Conservation (phyloP, 768 basidiomycete genomes). For the Sarcodon aspratus region DNA sequence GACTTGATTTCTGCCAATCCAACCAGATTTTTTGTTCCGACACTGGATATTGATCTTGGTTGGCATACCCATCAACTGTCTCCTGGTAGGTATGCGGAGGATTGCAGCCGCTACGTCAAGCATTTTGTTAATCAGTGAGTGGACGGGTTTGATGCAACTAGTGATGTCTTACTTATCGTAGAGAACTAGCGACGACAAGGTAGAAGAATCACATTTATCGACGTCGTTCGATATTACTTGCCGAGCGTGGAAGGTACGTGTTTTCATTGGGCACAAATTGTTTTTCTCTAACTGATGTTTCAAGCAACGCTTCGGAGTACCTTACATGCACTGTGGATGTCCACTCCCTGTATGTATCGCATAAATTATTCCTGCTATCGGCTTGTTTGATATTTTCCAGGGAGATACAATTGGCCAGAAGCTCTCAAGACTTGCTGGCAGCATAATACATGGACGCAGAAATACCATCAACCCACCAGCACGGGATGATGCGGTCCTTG, state of each 20-base stretch:
- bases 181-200: conserved; percentile 41
- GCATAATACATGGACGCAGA: neutral
- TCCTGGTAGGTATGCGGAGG: conserved; percentile 29
- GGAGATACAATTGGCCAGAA: conserved; percentile 32
- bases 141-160: too few relatives aligned
- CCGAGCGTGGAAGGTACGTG: conserved; percentile 32
- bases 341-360: conserved; percentile 20
- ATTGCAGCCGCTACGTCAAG: conserved; percentile 31
- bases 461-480: conserved; percentile 12
- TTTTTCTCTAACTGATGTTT: neutral
- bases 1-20: conserved; percentile 38
- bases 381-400: neutral
- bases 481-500: conserved; percentile 27
- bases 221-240: conserved; percentile 39
- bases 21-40: conserved; percentile 38
- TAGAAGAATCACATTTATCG: conserved; percentile 33
- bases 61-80: conserved; percentile 70
- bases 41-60: conserved; percentile 63
- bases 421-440: conserved; percentile 11
- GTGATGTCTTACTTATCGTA: too few relatives aligned
- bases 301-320: conserved; percentile 34
- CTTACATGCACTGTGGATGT: conserved; percentile 54
- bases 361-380: neutral
- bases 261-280: neutral
- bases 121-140: conserved; percentile 46